Base-by-base conservation (phyloP, 169 alveolate genomes). In the Plasmodium coatneyi region DNA sequence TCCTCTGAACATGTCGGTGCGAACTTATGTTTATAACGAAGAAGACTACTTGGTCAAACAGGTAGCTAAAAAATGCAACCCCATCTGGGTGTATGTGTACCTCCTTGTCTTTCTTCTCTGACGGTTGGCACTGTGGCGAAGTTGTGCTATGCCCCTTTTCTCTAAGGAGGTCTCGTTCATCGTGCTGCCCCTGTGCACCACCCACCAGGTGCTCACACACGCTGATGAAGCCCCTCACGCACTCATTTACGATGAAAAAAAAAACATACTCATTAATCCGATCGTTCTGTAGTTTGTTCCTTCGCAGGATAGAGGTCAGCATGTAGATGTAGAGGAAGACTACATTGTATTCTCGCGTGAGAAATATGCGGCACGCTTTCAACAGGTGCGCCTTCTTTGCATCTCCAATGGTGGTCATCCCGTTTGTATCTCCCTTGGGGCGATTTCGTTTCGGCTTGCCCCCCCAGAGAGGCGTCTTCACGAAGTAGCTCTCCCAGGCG, bases 1-100 rank as follows among this genome's bases (percentile, higher is more conserved):
- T 39, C 30, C 66, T 84, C 32, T 72, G 80, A 10, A 79, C 79
- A 36, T 74, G 86, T 19, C 19, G 49, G 66, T 84, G 79, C 0
- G 93, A 84, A 41, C 41, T 72, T 74, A 84, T 74, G 72, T 84
- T 84, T 34, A 74, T 74, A 3, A 52, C 93, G 28, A 84, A 84
- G 36, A 49, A 34, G 25, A 84, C 14, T 74, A 84, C 22, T 49
- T 84, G 93, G 7, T 84, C 86, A 54, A 84, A 84, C 9, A 84
- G 22, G 82, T 84, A 84, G 30, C 74, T 74, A 74, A 84, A 84
- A 36, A 84, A 84, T 2, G 41, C 9, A 14, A 84, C 12, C 22
- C 6, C 60, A 0, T 49, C 60, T 49, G 60, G 19, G 22, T 1
- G 60, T 32, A 3, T 32, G 60, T 16, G 60, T 49, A 5, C 25